Evolutionary conservation across 768 basidiomycete genomes (phyloP), one percentile per base, ranked within the genome.

Genomic region (Hygrophoropsis aurantiaca): DNA sequence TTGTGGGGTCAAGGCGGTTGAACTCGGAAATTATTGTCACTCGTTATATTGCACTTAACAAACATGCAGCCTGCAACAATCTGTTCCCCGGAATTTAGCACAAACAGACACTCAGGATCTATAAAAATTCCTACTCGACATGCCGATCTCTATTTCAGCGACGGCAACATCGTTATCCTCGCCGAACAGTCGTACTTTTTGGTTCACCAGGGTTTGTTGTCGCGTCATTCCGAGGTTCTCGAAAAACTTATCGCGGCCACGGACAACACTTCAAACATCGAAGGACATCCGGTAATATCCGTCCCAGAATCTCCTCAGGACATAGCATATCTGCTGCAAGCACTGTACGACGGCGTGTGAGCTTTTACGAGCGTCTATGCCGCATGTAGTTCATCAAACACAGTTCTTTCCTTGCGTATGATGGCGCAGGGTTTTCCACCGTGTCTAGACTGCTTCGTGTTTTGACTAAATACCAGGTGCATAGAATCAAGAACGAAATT

Each of bases 341-440:
- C 84, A 4, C 54, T 90, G 13, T 90, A 87, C 54, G 87, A 87
- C 52, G 85, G 85, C 58, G 71, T 81, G 85, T 87, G 59, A 58
- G 85, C 70, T 23, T 13, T 21, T 53, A 8, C 23, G 25, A 24
- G 4, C 46, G 40, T n/a, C 9, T 35, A 4, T 38, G 40, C 40
- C 40, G 10, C 32, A n/a, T 50, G 35, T 50, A 37, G 56, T 45
- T 62, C 43, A 45, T 60, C 1, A 51, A 24, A 48, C 35, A 15
- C 47, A 78, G 82, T 40, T 75, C 78, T 47, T 64, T 68, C 32
- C 50, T 82, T 26, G 70, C 71, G 24, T 74, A 74, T 51, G 74
- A 79, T 53, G 61, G 61, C 33, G 58, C 59, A n/a, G 75, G 81
- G 52, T 85, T 87, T 56, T 47, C 68, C n/a, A 57, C 68, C 23